Evolutionary conservation across 371 early-diverging fungal genomes (phyloP), one percentile per base, ranked within the genome.

Genomic region (Saksenaea vasiformis): DNA sequence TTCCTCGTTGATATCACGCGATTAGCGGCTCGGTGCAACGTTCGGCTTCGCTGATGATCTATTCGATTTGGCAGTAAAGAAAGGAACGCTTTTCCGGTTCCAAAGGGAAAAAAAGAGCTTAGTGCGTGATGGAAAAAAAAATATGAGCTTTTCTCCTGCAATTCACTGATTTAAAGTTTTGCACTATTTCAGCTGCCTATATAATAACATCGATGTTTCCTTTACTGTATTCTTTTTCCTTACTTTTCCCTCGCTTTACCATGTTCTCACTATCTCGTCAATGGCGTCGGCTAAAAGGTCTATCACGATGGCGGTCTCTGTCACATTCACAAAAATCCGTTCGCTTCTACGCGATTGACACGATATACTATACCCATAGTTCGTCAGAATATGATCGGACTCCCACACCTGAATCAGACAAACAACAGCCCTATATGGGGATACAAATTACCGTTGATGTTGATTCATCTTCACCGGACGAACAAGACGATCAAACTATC

Each of bases 331-430:
- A 47, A 22, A 78, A 76, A 65, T 69, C 69, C 3, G 79, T 79
- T 1, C 76, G 74, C 0, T 79, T 79, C 41, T 67, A 76, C 26
- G 55, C 67, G 1, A 58, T 75, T 5, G 76, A 79, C 38, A 64
- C 76, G 1, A 57, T 79, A 1, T 79, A 68, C 51, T 79, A 76
- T 61, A 79, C 79, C 10, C 79, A 79, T 47, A 76, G 76, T 38
- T 66, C 79, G 1, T 28, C 66, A 8, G 79, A 79, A 41, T 79
- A 79, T 38, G 79, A 79, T 58, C 76, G 79, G 19, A 65, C 67
- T 11, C 61, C 76, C 26, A 64, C 69, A 31, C 64, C 69, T 24
- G 73, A 73, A 36, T 51, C 56, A 13, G 35, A 19, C 36, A 71
- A 75, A 24, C 66, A 66, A 3, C 53, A 65, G 1, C 62, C 68